These are phyloP conservation scores for Diaporthe sp. DNA, from an alignment of 2,329 filamentous ascomycete genomes.

Conservation along the genomic window DNA sequence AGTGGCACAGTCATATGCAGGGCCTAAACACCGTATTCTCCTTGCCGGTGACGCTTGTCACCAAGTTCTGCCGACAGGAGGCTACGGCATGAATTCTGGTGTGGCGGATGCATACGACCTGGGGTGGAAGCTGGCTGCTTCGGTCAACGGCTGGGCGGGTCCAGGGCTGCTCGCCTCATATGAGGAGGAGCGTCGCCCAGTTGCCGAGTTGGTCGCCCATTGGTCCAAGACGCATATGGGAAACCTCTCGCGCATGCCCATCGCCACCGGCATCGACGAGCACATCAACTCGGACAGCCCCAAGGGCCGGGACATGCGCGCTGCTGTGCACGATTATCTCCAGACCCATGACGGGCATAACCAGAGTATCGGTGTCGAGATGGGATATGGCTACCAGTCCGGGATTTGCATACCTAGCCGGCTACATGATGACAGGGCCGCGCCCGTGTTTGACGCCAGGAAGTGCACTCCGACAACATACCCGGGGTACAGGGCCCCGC, in stretches of 20 bases:
- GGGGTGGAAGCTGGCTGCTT: slow-evolving; percentile 7
- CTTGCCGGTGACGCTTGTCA: slow-evolving; percentile 53
- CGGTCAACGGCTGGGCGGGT: slow-evolving; percentile 8
- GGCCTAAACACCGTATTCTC: slow-evolving; percentile 32
- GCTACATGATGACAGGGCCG: neutral
- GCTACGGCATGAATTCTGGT: slow-evolving; percentile 53
- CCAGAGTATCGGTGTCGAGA: no score
- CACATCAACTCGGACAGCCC: neutral
- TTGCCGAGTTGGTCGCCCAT: neutral
- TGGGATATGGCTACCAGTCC: no score
- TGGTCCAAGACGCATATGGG: no score
- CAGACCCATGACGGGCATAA: no score
- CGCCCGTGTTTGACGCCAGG: neutral
- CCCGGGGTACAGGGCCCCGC: slow-evolving; percentile 8
- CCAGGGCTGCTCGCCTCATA: slow-evolving; percentile 10
- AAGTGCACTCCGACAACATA: slow-evolving; percentile 10
- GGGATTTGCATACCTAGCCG: no score
- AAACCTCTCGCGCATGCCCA: no score
- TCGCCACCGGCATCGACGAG: neutral
- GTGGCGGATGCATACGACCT: slow-evolving; percentile 11
- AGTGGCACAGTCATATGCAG: slow-evolving; percentile 32
- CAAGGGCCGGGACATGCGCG: neutral
- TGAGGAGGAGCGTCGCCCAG: slow-evolving; percentile 13
- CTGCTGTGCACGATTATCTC: neutral
- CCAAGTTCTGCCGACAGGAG: slow-evolving; percentile 50